phyloP scores from a whole-genome alignment of 2,329 filamentous ascomycete species.

The Metarhizium sp. region DNA sequence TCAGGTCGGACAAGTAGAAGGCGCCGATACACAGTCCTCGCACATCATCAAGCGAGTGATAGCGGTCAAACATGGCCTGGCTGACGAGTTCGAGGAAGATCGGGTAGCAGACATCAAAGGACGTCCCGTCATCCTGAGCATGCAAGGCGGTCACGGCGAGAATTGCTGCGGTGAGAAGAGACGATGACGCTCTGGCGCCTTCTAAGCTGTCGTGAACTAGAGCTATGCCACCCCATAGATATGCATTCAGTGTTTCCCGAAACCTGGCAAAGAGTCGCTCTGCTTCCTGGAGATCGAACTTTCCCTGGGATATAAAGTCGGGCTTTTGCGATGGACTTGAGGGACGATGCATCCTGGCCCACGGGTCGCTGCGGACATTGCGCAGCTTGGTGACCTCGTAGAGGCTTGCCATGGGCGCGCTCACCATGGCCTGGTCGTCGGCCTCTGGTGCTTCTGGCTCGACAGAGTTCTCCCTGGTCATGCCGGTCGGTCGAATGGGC shows the following conservation, averaged over 20 bases:
- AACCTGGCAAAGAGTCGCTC: conserved; percentile 19
- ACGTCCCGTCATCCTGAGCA: conserved; percentile 26
- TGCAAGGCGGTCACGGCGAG: conserved; percentile 23
- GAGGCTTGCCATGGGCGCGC: conserved; percentile 22
- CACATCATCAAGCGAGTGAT: conserved; percentile 46
- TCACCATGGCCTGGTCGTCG: conserved; percentile 19
- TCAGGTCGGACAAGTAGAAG: conserved; percentile 52
- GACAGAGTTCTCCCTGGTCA: conserved; percentile 23
- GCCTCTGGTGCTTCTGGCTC: conserved; percentile 13
- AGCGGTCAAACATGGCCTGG: conserved; percentile 44
- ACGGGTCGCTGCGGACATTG: conserved; percentile 22
- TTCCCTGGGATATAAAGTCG: conserved; percentile 21
- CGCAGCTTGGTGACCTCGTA: conserved; percentile 23
- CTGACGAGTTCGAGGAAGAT: conserved; percentile 50
- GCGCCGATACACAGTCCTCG: conserved; percentile 53
- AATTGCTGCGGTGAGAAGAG: conserved; percentile 21
- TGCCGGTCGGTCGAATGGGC: conserved; percentile 13
- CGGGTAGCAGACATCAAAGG: conserved; percentile 46
- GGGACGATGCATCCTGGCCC: conserved; percentile 10
- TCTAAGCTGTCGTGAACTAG: conserved; percentile 18
- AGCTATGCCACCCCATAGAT: conserved; percentile 23
- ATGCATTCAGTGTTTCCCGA: conserved; percentile 19
- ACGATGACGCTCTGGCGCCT: conserved; percentile 18
- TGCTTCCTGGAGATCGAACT: conserved; percentile 16
- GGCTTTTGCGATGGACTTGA: conserved; percentile 9